Base-by-base conservation (phyloP, 2,329 filamentous ascomycete species). In the Penicillium sp. region DNA sequence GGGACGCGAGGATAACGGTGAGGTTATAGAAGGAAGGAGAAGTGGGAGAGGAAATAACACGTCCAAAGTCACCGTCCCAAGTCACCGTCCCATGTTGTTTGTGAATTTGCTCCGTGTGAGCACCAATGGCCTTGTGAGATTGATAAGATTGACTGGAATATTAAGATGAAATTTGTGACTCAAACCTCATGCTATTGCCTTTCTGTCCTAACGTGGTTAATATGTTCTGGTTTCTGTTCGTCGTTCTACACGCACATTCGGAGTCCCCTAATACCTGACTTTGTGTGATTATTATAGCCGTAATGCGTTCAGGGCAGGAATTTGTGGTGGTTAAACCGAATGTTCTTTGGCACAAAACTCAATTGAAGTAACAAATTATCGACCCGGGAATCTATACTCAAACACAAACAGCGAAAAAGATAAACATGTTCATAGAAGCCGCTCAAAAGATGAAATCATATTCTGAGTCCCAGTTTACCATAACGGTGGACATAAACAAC, bases 331-430 rank as follows among this genome's bases (percentile, higher is more conserved):
- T 7, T 47, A 13, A 16, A 25, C 1, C 2, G 10, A 25, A 29
- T 27, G 16, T 27, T 13, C 21, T 33, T 44, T 21, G 8, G 33
- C 10, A 27, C 11, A 27, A 19, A 45, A 45, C 31, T 21, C 39
- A 27, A 34, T 52, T 36, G 4, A 36, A 36, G 5, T 27, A 46
- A 45, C 39, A 23, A 45, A n/a, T 29, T 25, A 47, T 36, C 31
- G 5, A 52, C 40, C 29, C 16, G 39, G 50, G 50, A 52, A 46
- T 52, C 50, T 52, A 52, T 52, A 45, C 50, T 27, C 16, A 46
- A 52, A 36, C 11, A 33, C 11, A 34, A 52, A 25, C 21, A 43
- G 8, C 9, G 41, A 16, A 23, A 27, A 31, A 43, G 23, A 46
- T 36, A 9, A 19, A 46, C n/a, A 45, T 34, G 13, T 36, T 11